Evolutionary conservation across 495 filamentous ascomycete genomes (phyloP), one percentile per base, ranked within the genome.

Genomic region (Cercophora samala): DNA sequence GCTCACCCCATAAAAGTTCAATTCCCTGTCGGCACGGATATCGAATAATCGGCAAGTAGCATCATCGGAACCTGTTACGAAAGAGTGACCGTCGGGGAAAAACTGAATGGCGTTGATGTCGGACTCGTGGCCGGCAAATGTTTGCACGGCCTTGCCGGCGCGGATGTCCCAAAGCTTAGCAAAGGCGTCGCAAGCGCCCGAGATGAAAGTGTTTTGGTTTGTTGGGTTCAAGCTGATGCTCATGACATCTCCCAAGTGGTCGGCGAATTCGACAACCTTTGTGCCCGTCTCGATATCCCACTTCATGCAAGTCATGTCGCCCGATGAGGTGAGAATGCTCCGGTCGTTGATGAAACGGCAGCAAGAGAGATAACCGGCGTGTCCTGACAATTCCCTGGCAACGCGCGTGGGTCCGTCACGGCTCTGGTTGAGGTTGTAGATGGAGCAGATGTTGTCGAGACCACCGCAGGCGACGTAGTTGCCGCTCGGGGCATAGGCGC

Each of bases 41-140:
- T 99, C 95, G 73, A 99, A 99, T 24, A 99, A 85, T 66, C 95
- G 89, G 87, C 95, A 99, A 56, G 93, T 96, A 63, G 95, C 95
- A 77, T 99, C 95, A 71, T 99, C 95, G 65, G 95, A 99, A 68
- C 95, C 95, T 60, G 95, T 99, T 68, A 97, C 96, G 73, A 99
- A 98, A 52, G 95, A 96, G 76, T 99, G 96, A 68, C 95, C 95
- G 75, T 97, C 96, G 58, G 95, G 95, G 88, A 99, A 98, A 81
- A 97, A 99, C 72, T 98, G 96, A 70, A 99, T 96, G 70, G 95
- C 95, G 76, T 99, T 99, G 84, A 99, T 99, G 72, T 99, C 95
- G 29, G 93, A 97, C 77, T 98, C 96, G 81, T 99, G 95, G 52
- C 96, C 95, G 60, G 94, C 93, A 74, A 99, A 99, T 1, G 95